Evolutionary conservation across 2,329 filamentous ascomycete species (phyloP).

Genomic region (Verticillium alfalfae): DNA sequence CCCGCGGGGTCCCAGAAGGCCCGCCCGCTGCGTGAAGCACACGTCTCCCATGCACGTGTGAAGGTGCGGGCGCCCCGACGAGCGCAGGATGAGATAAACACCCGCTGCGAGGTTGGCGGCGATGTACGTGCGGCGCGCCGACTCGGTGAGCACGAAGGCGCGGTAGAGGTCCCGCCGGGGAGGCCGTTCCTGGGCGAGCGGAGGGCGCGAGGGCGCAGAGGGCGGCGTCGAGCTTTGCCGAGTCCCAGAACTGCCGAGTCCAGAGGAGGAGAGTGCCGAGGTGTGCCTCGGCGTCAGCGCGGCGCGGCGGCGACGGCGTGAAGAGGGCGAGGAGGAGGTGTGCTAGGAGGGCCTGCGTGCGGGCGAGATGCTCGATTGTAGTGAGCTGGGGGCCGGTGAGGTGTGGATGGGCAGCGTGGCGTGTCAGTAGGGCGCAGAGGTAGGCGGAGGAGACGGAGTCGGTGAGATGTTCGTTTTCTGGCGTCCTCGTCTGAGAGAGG

Average conservation of each 20-base stretch:
- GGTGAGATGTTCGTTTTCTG: slow-evolving; percentile 3
- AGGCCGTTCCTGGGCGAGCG: slow-evolving; percentile 4
- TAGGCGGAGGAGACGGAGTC: background rate
- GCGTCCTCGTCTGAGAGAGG: slow-evolving; percentile 1
- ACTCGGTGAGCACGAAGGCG: slow-evolving; percentile 24
- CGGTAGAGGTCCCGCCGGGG: slow-evolving; percentile 15
- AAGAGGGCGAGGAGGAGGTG: slow-evolving; percentile 17
- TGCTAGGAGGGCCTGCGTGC: slow-evolving; percentile 15
- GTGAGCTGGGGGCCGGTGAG: slow-evolving; percentile 2
- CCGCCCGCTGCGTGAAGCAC: slow-evolving; percentile 17
- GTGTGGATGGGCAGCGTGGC: background rate
- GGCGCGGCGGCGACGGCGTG: slow-evolving; percentile 15
- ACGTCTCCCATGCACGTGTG: slow-evolving; percentile 14
- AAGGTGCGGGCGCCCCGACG: background rate
- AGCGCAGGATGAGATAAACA: slow-evolving; percentile 12
- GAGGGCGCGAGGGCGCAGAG: background rate
- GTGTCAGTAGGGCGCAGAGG: background rate
- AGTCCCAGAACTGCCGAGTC: slow-evolving; percentile 11
- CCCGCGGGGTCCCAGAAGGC: slow-evolving; percentile 20
- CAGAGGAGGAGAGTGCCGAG: slow-evolving; percentile 11
- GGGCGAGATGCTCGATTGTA: slow-evolving; percentile 10
- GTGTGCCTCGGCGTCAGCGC: slow-evolving; percentile 14
- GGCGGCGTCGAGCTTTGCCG: slow-evolving; percentile 7
- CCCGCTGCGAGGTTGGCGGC: slow-evolving; percentile 9
- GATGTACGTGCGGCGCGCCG: slow-evolving; percentile 18